Conservation (phyloP, 1,139 yeast genomes). For the Lipomyces yarrowii region DNA sequence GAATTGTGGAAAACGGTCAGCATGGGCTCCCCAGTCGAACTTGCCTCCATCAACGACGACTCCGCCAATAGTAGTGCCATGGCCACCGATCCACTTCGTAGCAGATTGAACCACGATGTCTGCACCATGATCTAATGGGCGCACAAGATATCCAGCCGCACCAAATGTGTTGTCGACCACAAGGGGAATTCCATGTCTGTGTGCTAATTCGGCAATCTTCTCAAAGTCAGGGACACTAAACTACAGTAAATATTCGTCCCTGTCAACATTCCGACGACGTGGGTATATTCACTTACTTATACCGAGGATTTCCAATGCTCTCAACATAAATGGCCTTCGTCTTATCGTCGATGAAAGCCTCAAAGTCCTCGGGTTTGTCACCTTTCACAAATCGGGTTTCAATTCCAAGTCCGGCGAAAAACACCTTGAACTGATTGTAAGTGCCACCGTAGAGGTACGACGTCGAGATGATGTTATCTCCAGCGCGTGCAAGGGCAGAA, state of each 20-base stretch:
- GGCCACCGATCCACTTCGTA: conserved; percentile 96
- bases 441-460: conserved; percentile 96
- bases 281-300: conserved; percentile 47
- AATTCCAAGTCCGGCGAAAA: conserved; percentile 85
- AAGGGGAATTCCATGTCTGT: conserved; percentile 84
- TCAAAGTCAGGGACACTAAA: conserved; percentile 78
- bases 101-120: conserved; percentile 88
- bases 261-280: neutral
- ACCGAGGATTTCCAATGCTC: conserved; percentile 91
- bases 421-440: conserved; percentile 90
- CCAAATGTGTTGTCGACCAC: conserved; percentile 98
- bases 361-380: conserved; percentile 70
- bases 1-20: conserved; percentile 84
- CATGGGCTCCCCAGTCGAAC: conserved; percentile 87
- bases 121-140: conserved; percentile 87
- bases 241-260: neutral
- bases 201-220: conserved; percentile 73
- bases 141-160: conserved; percentile 88
- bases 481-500: conserved; percentile 79
- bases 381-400: conserved; percentile 83
- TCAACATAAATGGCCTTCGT: conserved; percentile 91
- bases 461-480: conserved; percentile 87
- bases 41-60: conserved; percentile 86
- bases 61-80: conserved; percentile 95
- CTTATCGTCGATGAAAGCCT: conserved; percentile 69